Base-by-base conservation (phyloP, 2,329 filamentous ascomycete genomes). In the Colletotrichum echinochloae region DNA sequence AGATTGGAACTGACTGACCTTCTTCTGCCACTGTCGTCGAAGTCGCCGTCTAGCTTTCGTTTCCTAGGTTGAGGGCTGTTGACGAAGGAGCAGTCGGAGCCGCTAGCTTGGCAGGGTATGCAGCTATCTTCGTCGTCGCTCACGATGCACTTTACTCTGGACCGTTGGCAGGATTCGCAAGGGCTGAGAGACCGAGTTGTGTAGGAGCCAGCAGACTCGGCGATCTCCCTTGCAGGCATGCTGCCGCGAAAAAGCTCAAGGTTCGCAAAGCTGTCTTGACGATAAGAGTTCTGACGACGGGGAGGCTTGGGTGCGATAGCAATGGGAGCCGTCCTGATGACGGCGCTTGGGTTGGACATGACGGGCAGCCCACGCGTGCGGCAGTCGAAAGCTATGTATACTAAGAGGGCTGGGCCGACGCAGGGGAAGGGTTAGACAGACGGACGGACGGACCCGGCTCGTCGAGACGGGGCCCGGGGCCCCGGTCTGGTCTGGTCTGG, bases 41-140 rank as follows among this genome's bases (percentile, higher is more conserved):
- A 83, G 75, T 90, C 88, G 76, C 89, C 87, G 81, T 91, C 89
- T 73, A 93, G 83, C 84, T 95, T 95, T 78, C 94, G 88, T 84
- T 96, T 96, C 75, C 93, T 89, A 67, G 92, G 90, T 77, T 91
- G 90, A 30, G 93, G 93, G 79, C 92, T 94, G 74, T 91, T 90
- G 60, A 91, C 86, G 78, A 95, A 90, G 52, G 93, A 95, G 81
- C 93, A 96, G 75, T 94, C 91, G 78, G 93, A 89, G 76, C 91
- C 91, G 81, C 91, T 91, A 79, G 91, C 90, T 78, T 93, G 91
- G 81, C 94, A 97, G 73, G 93, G 86, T 73, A 94, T 87, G 81
- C 94, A 96, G 74, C 87, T 84, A 48, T 86, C 86, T 75, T 92
- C 89, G 74, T 91, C 91, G 79, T 95, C 92, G 74, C 82, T 83